Conservation (phyloP, 2,329 filamentous ascomycete genomes). For the Diaporthe australafricana region DNA sequence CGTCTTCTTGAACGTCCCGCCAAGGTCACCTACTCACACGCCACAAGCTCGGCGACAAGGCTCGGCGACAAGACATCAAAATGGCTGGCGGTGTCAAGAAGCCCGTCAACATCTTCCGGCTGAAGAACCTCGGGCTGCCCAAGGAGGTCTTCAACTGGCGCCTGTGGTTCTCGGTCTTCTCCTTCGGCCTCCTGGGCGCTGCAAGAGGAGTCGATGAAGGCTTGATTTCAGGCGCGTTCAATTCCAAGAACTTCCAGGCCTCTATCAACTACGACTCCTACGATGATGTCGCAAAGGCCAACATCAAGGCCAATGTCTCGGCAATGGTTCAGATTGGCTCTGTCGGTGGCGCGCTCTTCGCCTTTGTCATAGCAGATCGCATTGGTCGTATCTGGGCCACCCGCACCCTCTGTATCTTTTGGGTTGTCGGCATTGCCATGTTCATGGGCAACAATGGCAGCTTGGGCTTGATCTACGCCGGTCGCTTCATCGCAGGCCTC, state of each 20-base stretch:
- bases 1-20: background rate
- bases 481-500: constrained; percentile 74
- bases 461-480: constrained; percentile 70
- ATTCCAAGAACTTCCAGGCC: constrained; percentile 71
- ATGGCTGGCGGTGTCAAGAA: constrained; percentile 67
- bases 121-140: constrained; percentile 74
- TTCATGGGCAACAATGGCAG: constrained; percentile 68
- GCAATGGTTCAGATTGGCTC: constrained; percentile 86
- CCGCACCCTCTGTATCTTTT: constrained; percentile 66
- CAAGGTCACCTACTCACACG: background rate
- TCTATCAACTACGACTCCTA: constrained; percentile 69
- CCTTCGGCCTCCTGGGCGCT: constrained; percentile 80
- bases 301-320: constrained; percentile 81
- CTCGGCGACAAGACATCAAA: constrained; percentile 37
- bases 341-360: constrained; percentile 76
- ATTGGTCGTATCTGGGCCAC: constrained; percentile 74
- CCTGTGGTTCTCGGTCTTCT: constrained; percentile 80
- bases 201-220: constrained; percentile 85
- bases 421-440: constrained; percentile 68
- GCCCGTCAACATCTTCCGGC: constrained; percentile 72
- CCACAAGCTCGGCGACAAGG: constrained; percentile 25
- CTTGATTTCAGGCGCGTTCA: constrained; percentile 78
- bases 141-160: constrained; percentile 81
- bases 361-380: constrained; percentile 68
- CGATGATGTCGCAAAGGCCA: constrained; percentile 64